phyloP scores from a whole-genome alignment of 495 filamentous ascomycete genomes.

The Staphylotrichum longicolle region DNA sequence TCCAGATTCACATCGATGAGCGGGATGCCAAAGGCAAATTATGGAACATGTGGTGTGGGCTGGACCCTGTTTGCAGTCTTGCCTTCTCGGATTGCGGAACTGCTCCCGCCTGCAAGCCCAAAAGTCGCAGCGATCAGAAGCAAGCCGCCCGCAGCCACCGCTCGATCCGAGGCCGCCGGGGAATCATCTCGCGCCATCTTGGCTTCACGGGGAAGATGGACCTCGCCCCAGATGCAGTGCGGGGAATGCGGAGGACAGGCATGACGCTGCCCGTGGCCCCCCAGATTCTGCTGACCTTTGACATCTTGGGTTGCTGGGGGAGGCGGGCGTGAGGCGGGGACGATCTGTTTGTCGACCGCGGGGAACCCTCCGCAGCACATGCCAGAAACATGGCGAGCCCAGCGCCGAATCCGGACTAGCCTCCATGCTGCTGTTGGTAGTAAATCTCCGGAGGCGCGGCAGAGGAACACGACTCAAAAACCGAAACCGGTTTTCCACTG shows the following conservation, averaged over 20 bases:
- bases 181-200: not conserved
- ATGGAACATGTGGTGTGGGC: not conserved
- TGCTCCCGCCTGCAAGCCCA: not conserved
- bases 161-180: not conserved
- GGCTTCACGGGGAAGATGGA: slow-evolving; percentile 11
- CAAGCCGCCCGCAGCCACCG: not conserved
- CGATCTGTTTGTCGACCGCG: not conserved
- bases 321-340: not conserved
- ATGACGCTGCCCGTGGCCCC: not conserved
- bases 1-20: too few relatives aligned
- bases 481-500: slow-evolving; percentile 7
- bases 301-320: slow-evolving; percentile 4
- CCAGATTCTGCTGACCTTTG: slow-evolving; percentile 5
- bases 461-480: not conserved
- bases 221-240: not conserved
- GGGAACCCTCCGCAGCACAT: slow-evolving; percentile 8
- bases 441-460: not conserved
- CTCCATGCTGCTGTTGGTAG: not conserved
- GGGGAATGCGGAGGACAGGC: slow-evolving; percentile 10
- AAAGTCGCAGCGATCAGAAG: slow-evolving; percentile 2
- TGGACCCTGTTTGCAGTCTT: not conserved
- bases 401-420: not conserved
- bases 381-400: not conserved
- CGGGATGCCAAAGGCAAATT: not conserved
- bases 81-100: too few relatives aligned